Evolutionary conservation across 2,329 filamentous ascomycete genomes (phyloP).

Genomic region (Talaromyces sp.): DNA sequence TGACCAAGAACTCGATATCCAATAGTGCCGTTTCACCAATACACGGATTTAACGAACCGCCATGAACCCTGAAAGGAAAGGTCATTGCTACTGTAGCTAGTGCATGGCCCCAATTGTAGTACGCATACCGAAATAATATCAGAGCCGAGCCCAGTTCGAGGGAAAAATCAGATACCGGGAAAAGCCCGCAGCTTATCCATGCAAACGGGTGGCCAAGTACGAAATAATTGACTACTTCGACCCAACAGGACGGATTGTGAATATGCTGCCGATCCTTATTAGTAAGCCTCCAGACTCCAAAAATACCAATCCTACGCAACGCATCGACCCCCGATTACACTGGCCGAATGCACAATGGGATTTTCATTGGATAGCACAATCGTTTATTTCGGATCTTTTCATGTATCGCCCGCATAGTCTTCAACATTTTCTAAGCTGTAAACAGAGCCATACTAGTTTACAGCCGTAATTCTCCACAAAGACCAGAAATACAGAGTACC

Average conservation of each 20-base stretch:
- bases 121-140: not conserved
- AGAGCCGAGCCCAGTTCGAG: not conserved
- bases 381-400: not conserved
- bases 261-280: not conserved
- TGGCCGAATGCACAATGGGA: not conserved
- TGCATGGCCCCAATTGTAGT: not conserved
- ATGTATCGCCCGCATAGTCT: not conserved
- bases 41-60: not conserved
- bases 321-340: not conserved
- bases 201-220: not conserved
- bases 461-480: not conserved
- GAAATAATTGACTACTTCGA: not conserved
- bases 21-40: too few relatives aligned
- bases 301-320: not conserved
- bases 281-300: not conserved
- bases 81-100: not conserved
- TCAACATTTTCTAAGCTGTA: not conserved
- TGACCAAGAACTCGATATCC: not conserved
- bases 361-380: not conserved
- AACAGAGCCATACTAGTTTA: not conserved
- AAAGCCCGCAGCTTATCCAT: not conserved
- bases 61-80: not conserved
- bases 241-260: not conserved
- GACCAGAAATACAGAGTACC: not conserved
- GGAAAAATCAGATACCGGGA: not conserved